Evolutionary conservation across 805 yeast genomes (phyloP).

Genomic region (Metschnikowia aberdeeniae): DNA sequence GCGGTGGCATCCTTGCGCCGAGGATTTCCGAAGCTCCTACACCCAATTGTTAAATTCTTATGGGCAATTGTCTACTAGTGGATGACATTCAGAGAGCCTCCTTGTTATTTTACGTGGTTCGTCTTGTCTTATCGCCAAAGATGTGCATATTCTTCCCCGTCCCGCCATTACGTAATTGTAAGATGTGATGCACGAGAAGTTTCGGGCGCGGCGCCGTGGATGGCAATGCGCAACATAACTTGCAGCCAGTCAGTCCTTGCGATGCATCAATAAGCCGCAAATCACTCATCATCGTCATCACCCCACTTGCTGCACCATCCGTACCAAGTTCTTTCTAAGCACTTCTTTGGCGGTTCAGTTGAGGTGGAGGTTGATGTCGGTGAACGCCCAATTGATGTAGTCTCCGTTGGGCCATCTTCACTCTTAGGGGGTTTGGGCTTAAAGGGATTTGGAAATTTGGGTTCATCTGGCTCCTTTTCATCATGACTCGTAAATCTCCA

Average conservation of each 20-base stretch:
- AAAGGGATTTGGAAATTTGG: constrained; percentile 36
- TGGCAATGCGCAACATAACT: constrained; percentile 1
- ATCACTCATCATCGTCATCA: constrained; percentile 21
- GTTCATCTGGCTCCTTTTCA: constrained; percentile 36
- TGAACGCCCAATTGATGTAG: background rate
- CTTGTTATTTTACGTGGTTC: no score
- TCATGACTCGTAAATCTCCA: constrained; percentile 71
- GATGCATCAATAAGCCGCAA: background rate
- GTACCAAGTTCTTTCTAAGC: constrained; percentile 61
- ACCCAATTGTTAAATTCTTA: background rate
- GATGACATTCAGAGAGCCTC: no score
- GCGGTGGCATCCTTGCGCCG: constrained; percentile 1
- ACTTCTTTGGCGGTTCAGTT: constrained; percentile 37
- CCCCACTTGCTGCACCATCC: constrained; percentile 57
- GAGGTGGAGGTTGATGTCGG: constrained; percentile 6
- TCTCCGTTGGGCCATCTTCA: constrained; percentile 2
- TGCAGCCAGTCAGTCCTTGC: background rate
- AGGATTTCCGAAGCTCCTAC: background rate
- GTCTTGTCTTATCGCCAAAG: no score
- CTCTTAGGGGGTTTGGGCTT: constrained; percentile 20
- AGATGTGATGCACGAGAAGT: constrained; percentile 3
- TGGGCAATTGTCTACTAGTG: background rate
- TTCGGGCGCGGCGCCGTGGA: constrained; percentile 1
- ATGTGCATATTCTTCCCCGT: no score
- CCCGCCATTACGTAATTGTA: constrained; percentile 2